Conservation (phyloP, 768 basidiomycete species). For the Auricularia cornea region DNA sequence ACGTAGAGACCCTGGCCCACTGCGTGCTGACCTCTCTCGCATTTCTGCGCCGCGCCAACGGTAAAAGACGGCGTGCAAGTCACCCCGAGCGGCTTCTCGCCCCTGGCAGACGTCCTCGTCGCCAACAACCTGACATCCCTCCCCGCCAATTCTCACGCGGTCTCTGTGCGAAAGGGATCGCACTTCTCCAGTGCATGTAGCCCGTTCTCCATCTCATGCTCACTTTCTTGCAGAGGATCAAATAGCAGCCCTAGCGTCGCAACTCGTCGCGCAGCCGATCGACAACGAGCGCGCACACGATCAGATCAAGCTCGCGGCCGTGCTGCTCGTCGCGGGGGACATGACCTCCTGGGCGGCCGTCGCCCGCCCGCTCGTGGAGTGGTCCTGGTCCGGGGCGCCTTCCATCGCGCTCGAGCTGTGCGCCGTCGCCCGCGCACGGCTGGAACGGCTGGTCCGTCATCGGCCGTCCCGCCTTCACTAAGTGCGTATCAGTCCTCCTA, state of each 20-base stretch:
- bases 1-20: conserved; percentile 47
- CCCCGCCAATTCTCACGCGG: conserved; percentile 47
- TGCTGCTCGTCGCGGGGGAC: conserved; percentile 35
- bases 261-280: not conserved
- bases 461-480: conserved; percentile 43
- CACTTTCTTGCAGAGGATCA: conserved; percentile 25
- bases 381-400: not conserved
- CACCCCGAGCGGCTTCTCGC: conserved; percentile 51
- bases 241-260: conserved; percentile 10
- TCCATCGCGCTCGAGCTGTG: conserved; percentile 46
- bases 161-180: conserved; percentile 63
- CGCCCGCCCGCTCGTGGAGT: not conserved
- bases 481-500: not conserved
- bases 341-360: conserved; percentile 27
- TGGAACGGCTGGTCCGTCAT: conserved; percentile 77
- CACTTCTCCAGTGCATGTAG: conserved; percentile 47
- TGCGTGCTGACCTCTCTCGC: conserved; percentile 75
- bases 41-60: conserved; percentile 52
- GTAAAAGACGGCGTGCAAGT: not conserved
- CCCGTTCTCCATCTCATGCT: not conserved
- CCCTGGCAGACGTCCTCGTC: conserved; percentile 47
- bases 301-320: not conserved
- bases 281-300: no score
- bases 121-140: conserved; percentile 23
- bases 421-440: conserved; percentile 51